Evolutionary conservation across 305 asterid species (phyloP), one percentile per base, ranked within the genome.

Genomic region (Rubia tinctorum): DNA sequence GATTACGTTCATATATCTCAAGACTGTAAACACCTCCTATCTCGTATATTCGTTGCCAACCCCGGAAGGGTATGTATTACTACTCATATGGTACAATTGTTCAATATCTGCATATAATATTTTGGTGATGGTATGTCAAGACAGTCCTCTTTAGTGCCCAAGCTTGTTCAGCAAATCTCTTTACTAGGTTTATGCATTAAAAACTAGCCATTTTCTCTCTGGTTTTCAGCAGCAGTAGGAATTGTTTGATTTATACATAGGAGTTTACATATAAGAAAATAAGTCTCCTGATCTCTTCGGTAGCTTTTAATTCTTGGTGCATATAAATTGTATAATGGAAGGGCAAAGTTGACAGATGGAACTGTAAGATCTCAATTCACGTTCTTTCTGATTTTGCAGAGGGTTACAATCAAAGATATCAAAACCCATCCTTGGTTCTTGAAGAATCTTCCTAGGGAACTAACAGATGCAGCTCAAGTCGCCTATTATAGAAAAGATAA

Each of bases 341-440:
- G 20, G 9, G 6, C 58, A 71, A 43, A 34, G 42, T 22, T 14
- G 22, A 61, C 40, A 3, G 64, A 39, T n/a, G 45, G 49, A 39
- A 39, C 22, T 18, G 37, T 39, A 13, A 23, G 20, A 23, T 59
- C 27, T 71, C 42, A 20, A 39, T 3, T 0, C 8, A 20, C 43
- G 43, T 23, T 23, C 37, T 15, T 3, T 25, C 13, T 44, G 64
- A n/a, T 62, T 77, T 44, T 82, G 89, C 88, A 95, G 98, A 92
- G 99, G 78, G 77, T 95, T 66, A 71, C 96, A 17, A 79, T 95
- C 80, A 89, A 90, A 79, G 98, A 95, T 15, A 89, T 95, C 73
- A 95, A 95, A 80, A 76, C 87, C 9, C 98, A 95, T 82, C 98
- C 96, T 14, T 95, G 99, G 99, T 95, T 95, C 73, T 80, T 92